Conservation (phyloP, 2,329 filamentous ascomycete species). For the Diaporthe sp. region DNA sequence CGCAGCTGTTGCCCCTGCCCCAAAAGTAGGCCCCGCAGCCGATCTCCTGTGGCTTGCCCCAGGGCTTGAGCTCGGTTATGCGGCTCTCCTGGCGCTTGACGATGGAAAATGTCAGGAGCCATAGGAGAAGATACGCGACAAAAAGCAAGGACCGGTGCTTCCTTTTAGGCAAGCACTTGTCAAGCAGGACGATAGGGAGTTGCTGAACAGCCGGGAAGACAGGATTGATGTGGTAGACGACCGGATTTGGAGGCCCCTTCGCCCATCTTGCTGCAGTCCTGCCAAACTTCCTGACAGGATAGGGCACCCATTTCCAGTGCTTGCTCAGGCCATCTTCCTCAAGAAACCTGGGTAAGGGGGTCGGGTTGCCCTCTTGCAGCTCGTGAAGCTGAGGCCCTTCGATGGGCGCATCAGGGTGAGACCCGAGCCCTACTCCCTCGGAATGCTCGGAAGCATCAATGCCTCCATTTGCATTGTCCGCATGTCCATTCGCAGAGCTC, state of each 20-base stretch:
- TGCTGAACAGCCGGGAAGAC: constrained; percentile 77
- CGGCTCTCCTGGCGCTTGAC: constrained; percentile 75
- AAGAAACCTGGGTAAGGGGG: constrained; percentile 72
- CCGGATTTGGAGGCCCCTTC: constrained; percentile 68
- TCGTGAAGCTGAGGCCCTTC: constrained; percentile 57
- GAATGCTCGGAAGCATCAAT: constrained; percentile 31
- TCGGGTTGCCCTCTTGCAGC: constrained; percentile 59
- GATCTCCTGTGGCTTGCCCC: constrained; percentile 76
- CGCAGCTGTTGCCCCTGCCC: constrained; percentile 79
- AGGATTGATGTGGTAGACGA: constrained; percentile 66
- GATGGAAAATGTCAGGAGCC: constrained; percentile 78
- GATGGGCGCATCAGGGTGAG: constrained; percentile 50
- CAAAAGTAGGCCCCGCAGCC: constrained; percentile 80
- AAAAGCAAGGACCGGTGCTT: constrained; percentile 73
- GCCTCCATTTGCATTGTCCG: constrained; percentile 32
- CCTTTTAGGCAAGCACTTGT: constrained; percentile 71
- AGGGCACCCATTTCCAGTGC: constrained; percentile 72
- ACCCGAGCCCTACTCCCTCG: neutral
- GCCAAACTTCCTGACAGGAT: constrained; percentile 63
- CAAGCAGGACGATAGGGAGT: constrained; percentile 74
- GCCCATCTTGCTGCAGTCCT: constrained; percentile 64
- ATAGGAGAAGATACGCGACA: constrained; percentile 72
- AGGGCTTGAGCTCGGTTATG: constrained; percentile 74
- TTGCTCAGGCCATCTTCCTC: constrained; percentile 68
- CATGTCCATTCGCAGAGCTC: constrained; percentile 36